Evolutionary conservation across 2,329 filamentous ascomycete genomes (phyloP), one percentile per base, ranked within the genome.

Genomic region (Penicillium sp.): DNA sequence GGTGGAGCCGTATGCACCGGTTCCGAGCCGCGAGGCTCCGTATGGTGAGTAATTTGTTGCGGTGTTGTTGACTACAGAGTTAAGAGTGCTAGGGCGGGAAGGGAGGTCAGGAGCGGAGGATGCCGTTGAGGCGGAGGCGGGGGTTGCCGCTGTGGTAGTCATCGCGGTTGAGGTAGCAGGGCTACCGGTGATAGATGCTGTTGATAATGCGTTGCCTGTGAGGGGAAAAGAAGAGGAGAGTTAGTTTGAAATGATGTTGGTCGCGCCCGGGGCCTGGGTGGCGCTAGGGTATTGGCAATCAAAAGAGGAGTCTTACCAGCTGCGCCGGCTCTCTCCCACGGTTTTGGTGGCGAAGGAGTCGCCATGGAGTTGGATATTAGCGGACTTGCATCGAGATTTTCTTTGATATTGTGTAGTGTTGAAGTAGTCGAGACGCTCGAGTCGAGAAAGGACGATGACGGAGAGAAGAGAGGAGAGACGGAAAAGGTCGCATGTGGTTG

Each of bases 301-400:
- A 31, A 41, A 27, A 28, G 7, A 40, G 14, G 13, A 34, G 22
- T 73, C 76, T 64, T 74, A 84, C 80, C 71, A 64, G 76, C 66
- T 60, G 77, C 77, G 72, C 86, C 87, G 58, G 85, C 80, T 71
- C 86, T 82, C 75, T 99, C 93, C 93, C 93, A 99, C 39, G 93
- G 93, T 75, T 99, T 99, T 48, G 93, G 93, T 67, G 93, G 93
- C 71, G 92, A 96, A 57, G 76, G 75, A 58, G 78, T 75, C 64
- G 80, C 78, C 79, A 83, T 82, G 57, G 19, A 61, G 55, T 56
- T 60, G 50, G 50, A 50, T 52, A 51, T 64, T 57, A 65, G 47
- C 53, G 60, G 53, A 46, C 51, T 63, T 50, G 60, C 66, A 70
- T 70, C 48, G 57, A 62, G 58, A 49, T 42, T 18, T 40, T n/a